These are phyloP conservation scores for peach (Prunus persica) DNA, from an alignment of 306 rosid genomes.

Conservation along the genomic window Prunus_persica_NCBIv2 NC_034013.1:3242001-3242500, in stretches of 20 bases:
- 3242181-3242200: background rate
- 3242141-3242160: background rate
- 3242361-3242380: background rate
- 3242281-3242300: background rate
- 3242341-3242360: background rate
- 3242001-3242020: constrained; percentile 15
- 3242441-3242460: background rate
- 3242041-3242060: constrained; percentile 5
- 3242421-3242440: background rate
- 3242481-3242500: no score
- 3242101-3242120: background rate
- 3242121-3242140: background rate
- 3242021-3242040: background rate
- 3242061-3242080: constrained; percentile 19
- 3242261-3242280: no score
- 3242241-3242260: background rate
- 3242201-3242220: background rate
- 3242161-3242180: background rate
- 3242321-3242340: background rate
- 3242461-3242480: background rate
- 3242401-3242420: background rate
- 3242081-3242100: background rate
- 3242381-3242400: background rate
- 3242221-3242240: background rate
- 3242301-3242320: constrained; percentile 1